Conservation (phyloP, 768 basidiomycete genomes). For the Mycena galericulata region DNA sequence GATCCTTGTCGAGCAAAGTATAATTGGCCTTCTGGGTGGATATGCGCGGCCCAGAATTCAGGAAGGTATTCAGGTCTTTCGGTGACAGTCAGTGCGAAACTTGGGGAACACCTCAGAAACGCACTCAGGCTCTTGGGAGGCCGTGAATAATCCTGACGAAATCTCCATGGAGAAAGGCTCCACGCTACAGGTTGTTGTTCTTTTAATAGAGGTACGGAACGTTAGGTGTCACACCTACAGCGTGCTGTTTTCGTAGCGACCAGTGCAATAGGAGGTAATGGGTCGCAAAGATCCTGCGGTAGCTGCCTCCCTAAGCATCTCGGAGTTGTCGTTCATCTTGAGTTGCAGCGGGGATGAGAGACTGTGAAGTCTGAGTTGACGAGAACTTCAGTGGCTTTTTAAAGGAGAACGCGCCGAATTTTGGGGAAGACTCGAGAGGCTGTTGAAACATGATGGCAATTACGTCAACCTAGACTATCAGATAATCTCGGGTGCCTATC, state of each 20-base stretch:
- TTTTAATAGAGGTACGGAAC: neutral
- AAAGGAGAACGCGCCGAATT: too few species aligned
- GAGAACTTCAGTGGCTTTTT: too few species aligned
- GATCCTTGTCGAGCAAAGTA: constrained; percentile 58
- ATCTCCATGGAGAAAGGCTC: constrained; percentile 12
- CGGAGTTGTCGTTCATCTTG: too few species aligned
- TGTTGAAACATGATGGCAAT: too few species aligned
- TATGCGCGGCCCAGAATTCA: constrained; percentile 56
- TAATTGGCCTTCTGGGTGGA: constrained; percentile 71
- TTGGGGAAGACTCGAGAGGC: too few species aligned
- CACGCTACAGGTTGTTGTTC: neutral
- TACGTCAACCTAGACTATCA: too few species aligned
- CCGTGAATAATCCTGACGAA: constrained; percentile 14
- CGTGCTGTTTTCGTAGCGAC: constrained; percentile 19
- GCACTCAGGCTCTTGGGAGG: constrained; percentile 22
- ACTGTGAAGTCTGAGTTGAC: too few species aligned
- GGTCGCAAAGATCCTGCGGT: neutral
- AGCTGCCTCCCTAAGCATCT: neutral
- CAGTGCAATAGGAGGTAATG: constrained; percentile 10
- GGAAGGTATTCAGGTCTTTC: constrained; percentile 52
- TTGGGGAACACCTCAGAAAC: neutral
- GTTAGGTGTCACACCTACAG: constrained; percentile 4
- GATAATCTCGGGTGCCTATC: too few species aligned
- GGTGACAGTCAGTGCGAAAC: neutral
- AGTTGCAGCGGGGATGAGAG: too few species aligned